Base-by-base conservation (phyloP, 306 rosid genomes). In the Geum urbanum region DNA sequence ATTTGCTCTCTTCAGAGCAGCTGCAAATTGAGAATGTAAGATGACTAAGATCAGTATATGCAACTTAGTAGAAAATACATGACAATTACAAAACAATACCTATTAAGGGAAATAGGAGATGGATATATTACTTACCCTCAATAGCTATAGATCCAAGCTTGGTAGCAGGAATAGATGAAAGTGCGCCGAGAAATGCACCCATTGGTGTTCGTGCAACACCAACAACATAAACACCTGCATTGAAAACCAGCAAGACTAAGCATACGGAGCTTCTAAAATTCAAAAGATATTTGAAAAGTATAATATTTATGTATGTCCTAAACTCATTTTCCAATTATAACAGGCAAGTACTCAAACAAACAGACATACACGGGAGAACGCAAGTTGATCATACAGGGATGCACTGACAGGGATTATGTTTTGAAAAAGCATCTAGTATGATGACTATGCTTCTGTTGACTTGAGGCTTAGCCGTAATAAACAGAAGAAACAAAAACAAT, bases 161-260 rank as follows among this genome's bases (percentile, higher is more conserved):
- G 70, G 97, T 89, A 66, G 97, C 99, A 44, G 96, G 8, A 64
- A 89, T 24, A 76, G 99, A 89, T 46, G 99, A 95, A 19, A 95
- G 86, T 63, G 85, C 51, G 44, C 99, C 99, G 61, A 95, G 96
- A 81, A 95, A 89, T 27, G 80, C 96, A 72, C 99, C 99, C 95
- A 95, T 87, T 5, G 99, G 99, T 40, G 99, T 95, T 18, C 99
- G 92, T 27, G 99, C 97, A 84, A 91, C 84, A 72, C 99, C 99
- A 61, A 95, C 99, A 4, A 95, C 74, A 87, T 89, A 91, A 76
- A 95, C 99, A 95, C 91, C 99, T 95, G 79, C 59, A 81, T 50
- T 80, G 8, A 63, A 59, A 65, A 73, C 54, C 20, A 51, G 74
- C 35, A 68, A 61, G 64, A 71, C 51, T 49, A 74, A 66, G 24